phyloP scores from a whole-genome alignment of 1,284 basidiomycete genomes.

The Anthracocystis walkeri region DNA sequence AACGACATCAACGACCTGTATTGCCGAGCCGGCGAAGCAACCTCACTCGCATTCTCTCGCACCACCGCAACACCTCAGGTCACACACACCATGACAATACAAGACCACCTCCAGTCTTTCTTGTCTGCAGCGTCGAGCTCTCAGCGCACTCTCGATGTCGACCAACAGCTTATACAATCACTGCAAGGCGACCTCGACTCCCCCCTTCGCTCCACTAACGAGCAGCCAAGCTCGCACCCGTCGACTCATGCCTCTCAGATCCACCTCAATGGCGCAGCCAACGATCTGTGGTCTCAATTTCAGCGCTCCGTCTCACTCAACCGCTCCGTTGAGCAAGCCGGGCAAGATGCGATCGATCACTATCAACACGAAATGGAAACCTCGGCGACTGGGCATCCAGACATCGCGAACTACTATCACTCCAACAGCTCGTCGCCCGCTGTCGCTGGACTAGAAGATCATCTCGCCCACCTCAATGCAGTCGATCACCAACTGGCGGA shows the following conservation, averaged over 20 bases:
- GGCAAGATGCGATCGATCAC: conserved; percentile 27
- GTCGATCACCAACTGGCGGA: conserved; percentile 37
- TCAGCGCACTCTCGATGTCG: conserved; percentile 41
- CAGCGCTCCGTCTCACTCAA: conserved; percentile 21
- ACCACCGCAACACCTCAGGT: background rate
- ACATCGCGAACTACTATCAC: conserved; percentile 5
- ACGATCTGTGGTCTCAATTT: conserved; percentile 38
- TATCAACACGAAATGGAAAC: conserved; percentile 27
- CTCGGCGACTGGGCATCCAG: conserved; percentile 5
- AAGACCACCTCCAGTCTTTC: conserved; percentile 32
- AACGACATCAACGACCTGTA: background rate
- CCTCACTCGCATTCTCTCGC: background rate
- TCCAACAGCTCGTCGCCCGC: conserved; percentile 19
- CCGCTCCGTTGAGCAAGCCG: conserved; percentile 14
- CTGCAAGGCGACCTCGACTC: conserved; percentile 28
- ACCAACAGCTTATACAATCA: conserved; percentile 39
- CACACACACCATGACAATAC: conserved; percentile 21
- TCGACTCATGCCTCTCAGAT: background rate
- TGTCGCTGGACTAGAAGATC: conserved; percentile 24
- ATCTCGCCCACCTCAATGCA: conserved; percentile 29
- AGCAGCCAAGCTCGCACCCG: conserved; percentile 2
- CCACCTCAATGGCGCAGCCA: background rate
- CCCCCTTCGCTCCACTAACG: conserved; percentile 12
- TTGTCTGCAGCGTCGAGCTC: conserved; percentile 41
- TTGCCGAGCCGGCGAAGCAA: background rate